A percentile compares a stretch with the other conserved stretches of the same genome.
These are phyloP conservation scores for Debaryomyces sp. DNA, from an alignment of 1,139 yeast genomes.

Conservation along the genomic window DNA sequence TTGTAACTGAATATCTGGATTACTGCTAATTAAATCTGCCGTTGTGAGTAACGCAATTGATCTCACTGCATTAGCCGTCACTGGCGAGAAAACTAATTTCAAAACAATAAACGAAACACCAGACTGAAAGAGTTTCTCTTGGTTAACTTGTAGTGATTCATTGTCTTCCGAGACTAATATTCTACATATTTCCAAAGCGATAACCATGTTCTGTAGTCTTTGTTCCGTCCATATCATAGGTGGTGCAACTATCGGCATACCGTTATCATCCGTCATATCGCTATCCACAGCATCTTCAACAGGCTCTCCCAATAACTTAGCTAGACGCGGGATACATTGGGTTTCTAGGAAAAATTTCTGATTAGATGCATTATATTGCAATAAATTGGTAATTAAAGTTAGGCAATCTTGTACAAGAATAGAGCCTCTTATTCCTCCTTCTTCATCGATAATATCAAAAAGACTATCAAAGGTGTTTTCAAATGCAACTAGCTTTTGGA, in stretches of 20 bases:
- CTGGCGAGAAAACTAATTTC: slow-evolving; percentile 66
- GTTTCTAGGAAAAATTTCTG: slow-evolving; percentile 89
- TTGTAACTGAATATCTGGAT: slow-evolving; percentile 63
- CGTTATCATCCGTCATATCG: slow-evolving; percentile 19
- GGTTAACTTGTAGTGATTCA: slow-evolving; percentile 64
- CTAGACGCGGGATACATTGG: slow-evolving; percentile 69
- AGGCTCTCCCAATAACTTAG: slow-evolving; percentile 64
- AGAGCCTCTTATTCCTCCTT: slow-evolving; percentile 92
- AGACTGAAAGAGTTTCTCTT: slow-evolving; percentile 58
- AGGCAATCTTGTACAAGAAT: slow-evolving; percentile 88
- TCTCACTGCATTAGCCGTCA: slow-evolving; percentile 64
- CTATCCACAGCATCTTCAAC: slow-evolving; percentile 39
- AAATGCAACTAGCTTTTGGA: slow-evolving; percentile 92
- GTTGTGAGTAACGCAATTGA: slow-evolving; percentile 70
- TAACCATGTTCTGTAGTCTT: slow-evolving; percentile 63
- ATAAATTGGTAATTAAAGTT: slow-evolving; percentile 68
- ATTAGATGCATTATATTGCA: slow-evolving; percentile 85
- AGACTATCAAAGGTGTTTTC: slow-evolving; percentile 88
- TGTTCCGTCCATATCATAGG: slow-evolving; percentile 74
- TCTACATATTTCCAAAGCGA: slow-evolving; percentile 72
- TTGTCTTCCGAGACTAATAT: slow-evolving; percentile 77
- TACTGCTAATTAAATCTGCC: slow-evolving; percentile 72
- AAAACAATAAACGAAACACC: slow-evolving; percentile 69
- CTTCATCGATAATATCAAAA: slow-evolving; percentile 76
- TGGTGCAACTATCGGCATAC: slow-evolving; percentile 19